Evolutionary conservation across 345 rosid species (phyloP).

Genomic region (Alliaria petiolata): DNA sequence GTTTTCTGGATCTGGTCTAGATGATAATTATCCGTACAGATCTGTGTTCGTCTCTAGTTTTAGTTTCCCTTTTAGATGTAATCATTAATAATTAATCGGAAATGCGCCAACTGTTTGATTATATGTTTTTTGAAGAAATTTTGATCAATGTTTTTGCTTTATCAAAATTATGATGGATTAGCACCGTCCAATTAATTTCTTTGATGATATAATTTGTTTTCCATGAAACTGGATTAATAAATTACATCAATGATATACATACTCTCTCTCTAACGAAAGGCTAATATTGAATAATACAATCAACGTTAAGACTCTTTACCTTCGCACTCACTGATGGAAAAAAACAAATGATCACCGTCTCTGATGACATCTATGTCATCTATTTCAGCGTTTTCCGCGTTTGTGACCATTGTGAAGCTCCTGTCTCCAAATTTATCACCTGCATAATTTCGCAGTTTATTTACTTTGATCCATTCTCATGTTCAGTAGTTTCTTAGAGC

Average conservation of each 20-base stretch:
- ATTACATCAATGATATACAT: conserved; percentile 1
- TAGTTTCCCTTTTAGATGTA: not conserved
- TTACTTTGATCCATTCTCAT: not conserved
- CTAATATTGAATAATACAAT: not conserved
- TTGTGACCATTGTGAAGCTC: conserved; percentile 47
- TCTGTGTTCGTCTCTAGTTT: not conserved
- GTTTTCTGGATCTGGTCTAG: not conserved
- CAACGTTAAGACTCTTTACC: not conserved
- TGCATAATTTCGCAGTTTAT: conserved; percentile 26
- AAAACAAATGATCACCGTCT: conserved; percentile 92
- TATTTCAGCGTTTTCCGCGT: conserved; percentile 79
- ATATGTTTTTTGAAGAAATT: too few species aligned
- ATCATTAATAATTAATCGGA: too few species aligned
- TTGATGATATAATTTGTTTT: not conserved
- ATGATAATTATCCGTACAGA: not conserved
- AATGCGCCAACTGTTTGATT: not conserved
- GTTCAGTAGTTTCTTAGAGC: not conserved
- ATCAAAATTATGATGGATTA: not conserved
- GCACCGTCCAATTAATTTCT: too few species aligned
- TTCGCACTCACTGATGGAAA: conserved; percentile 29
- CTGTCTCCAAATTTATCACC: conserved; percentile 72
- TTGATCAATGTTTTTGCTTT: not conserved
- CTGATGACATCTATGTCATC: conserved; percentile 74
- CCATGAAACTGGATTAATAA: not conserved
- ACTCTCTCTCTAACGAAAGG: not conserved